Base-by-base conservation (phyloP, 1,139 yeast genomes). In the Pichia sp. region DNA sequence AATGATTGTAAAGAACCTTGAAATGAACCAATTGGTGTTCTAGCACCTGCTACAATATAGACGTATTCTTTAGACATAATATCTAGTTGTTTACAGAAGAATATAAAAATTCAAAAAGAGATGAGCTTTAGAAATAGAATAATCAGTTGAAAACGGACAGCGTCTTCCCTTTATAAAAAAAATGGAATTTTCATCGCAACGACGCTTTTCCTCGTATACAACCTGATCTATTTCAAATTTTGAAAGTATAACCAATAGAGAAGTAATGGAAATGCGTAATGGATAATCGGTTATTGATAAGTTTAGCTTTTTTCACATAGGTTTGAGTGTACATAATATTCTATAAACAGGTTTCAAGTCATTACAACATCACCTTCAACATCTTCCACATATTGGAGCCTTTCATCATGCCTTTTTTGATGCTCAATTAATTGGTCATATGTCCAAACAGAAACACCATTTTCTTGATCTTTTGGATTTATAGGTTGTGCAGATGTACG, bases 11-110 rank as follows among this genome's bases (percentile, higher is more conserved):
- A 76, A 7, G 80, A 66, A 48, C 98, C 97, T 67, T 86, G 92
- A 73, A 92, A 85, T 23, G 95, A 82, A 41, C 97, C 97, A 59
- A 90, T 79, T 60, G 98, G 98, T 24, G 98, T 92, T 76, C 98
- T 85, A 45, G 96, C 80, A 43, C 88, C 76, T 35, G 96, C 72
- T 51, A 89, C 97, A 65, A 92, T 88, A 69, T 89, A 92, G 39
- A 89, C 98, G 57, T 81, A 62, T 50, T 69, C 68, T 53, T 55
- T 59, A 25, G 62, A 51, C 66, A 62, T 62, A 12, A 27, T 29
- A n/a, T 2, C 3, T 3, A 3, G 18, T 4, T 25, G 39, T 4
- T 12, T 6, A 23, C 4, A 8, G 13, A 23, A 36, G 18, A 23
- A n/a, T n/a, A n/a, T n/a, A n/a, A n/a, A n/a, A 36, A 2, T 4